Base-by-base conservation (phyloP, 164 flowering plant species). In the Amborella trichopoda region DNA sequence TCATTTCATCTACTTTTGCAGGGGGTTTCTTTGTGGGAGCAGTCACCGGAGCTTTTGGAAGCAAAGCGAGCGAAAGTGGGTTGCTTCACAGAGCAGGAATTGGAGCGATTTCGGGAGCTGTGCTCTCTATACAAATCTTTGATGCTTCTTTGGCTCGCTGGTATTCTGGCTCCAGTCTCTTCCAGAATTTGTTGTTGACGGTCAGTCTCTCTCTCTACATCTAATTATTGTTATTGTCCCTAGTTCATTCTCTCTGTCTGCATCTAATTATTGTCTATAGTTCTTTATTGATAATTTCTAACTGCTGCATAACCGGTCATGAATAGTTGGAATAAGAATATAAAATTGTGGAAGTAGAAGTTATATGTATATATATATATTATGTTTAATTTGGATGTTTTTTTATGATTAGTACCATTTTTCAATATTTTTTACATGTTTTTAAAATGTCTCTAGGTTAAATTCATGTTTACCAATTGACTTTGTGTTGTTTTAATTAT, bases 31-130 rank as follows among this genome's bases (percentile, higher is more conserved):
- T 78, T 49, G 54, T 86, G 37, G 96, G 96, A 41, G 93, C 89
- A 21, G 60, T 83, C 75, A 86, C 93, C 1, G 96, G 96, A 38
- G 96, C 93, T 18, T 69, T 83, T 52, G 77, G 80, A 24, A 93
- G 96, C 44, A 93, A 86, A 68, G 96, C 79, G 48, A 83, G 86
- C 0, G 96, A 86, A 56, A 86, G 96, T 28, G 96, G 96, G 9
- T 83, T 86, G 46, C 67, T 80, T 23, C 59, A 89, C 47, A 93
- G 96, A 38, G 89, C 93, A 38, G 91, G 87, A 3, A 79, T 86
- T 49, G 96, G 96, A 36, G 93, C 96, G 28, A 83, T 86, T 19
- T 80, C 96, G 18, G 96, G 96, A 33, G 96, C 96, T 58, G 93
- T 86, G 53, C 83, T 83, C 74, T 86, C 96, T 0, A 80, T 86